phyloP scores from a whole-genome alignment of 2,329 filamentous ascomycete genomes.

The Colletotrichum endophyticum region DNA sequence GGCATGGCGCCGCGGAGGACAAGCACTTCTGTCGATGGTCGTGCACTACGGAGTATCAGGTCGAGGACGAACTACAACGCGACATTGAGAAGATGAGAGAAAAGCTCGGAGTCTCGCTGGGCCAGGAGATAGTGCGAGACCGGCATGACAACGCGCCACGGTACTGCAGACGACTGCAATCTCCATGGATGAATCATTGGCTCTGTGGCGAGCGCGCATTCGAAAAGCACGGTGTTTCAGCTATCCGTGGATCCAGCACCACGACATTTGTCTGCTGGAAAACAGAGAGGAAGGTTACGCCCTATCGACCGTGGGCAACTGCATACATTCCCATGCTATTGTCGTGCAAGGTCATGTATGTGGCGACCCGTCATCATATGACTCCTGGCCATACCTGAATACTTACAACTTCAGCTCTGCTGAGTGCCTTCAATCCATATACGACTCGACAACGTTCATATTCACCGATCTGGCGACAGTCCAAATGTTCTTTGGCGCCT shows the following conservation, averaged over 20 bases:
- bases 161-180: background rate
- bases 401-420: background rate
- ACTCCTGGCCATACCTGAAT: background rate
- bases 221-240: background rate
- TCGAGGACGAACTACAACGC: background rate
- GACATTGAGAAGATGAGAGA: background rate
- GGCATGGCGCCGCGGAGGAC: background rate
- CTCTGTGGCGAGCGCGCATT: background rate
- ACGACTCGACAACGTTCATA: conserved; percentile 3
- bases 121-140: background rate
- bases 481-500: background rate
- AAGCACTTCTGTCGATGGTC: conserved; percentile 17
- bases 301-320: background rate
- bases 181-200: conserved; percentile 7
- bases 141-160: background rate
- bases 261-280: background rate
- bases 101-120: background rate
- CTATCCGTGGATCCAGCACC: background rate
- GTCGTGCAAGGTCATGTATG: conserved; percentile 3
- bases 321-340: conserved; percentile 1
- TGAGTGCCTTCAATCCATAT: conserved; percentile 3
- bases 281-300: background rate
- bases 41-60: conserved; percentile 9
- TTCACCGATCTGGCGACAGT: background rate
- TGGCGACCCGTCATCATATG: background rate